phyloP scores from a whole-genome alignment of 1,139 yeast genomes.

The Saccharomyces hybrid region DNA sequence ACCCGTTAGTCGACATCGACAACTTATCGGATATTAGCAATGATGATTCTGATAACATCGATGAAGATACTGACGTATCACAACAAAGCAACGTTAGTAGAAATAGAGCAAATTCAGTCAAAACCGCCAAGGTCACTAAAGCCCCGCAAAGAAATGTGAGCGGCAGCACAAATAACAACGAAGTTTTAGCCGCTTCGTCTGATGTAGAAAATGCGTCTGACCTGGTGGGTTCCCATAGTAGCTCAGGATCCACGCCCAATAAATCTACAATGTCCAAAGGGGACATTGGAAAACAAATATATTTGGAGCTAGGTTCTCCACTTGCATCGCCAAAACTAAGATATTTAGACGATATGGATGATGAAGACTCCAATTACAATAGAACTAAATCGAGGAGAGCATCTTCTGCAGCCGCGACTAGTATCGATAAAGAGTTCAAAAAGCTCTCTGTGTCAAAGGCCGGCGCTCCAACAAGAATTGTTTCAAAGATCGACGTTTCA shows the following conservation, averaged over 20 bases:
- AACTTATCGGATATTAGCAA: constrained; percentile 32
- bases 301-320: constrained; percentile 30
- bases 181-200: neutral
- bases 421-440: constrained; percentile 9
- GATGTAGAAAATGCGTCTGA: constrained; percentile 3
- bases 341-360: neutral
- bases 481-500: constrained; percentile 21
- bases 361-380: neutral
- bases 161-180: neutral
- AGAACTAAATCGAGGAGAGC: neutral
- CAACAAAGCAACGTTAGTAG: neutral
- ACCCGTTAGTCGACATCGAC: constrained; percentile 56
- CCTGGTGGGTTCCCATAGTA: constrained; percentile 3
- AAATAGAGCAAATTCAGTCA: neutral
- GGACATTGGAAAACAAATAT: constrained; percentile 27
- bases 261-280: constrained; percentile 9
- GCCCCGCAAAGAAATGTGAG: neutral
- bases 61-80: constrained; percentile 6
- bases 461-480: constrained; percentile 16
- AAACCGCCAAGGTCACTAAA: neutral
- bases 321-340: constrained; percentile 25
- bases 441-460: constrained; percentile 11
- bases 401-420: constrained; percentile 6
- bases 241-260: constrained; percentile 3
- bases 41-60: constrained; percentile 26